Evolutionary conservation across 2,329 filamentous ascomycete species (phyloP).

Genomic region (Alternaria incomplexa): DNA sequence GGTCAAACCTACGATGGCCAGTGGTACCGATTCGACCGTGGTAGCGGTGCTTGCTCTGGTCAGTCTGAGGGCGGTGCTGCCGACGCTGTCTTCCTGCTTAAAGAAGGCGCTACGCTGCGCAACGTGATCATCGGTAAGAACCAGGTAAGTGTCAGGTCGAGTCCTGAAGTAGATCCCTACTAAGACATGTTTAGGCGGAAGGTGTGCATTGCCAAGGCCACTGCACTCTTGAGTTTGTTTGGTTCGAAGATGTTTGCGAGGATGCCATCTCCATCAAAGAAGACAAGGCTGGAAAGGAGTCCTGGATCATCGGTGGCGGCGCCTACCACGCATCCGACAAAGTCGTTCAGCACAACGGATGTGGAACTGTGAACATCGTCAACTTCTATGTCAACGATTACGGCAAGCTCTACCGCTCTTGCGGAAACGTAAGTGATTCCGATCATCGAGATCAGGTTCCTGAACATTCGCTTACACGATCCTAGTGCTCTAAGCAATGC

Average conservation of each 20-base stretch:
- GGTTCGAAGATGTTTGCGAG: conserved; percentile 52
- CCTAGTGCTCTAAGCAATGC: conserved; percentile 50
- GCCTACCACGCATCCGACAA: conserved; percentile 47
- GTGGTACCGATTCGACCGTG: conserved; percentile 36
- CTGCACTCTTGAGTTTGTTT: conserved; percentile 51
- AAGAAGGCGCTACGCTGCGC: conserved; percentile 56
- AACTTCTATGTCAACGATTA: conserved; percentile 44
- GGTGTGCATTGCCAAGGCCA: conserved; percentile 58
- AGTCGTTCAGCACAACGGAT: conserved; percentile 51
- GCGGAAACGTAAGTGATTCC: conserved; percentile 44
- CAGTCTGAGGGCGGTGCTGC: conserved; percentile 25
- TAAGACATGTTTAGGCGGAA: conserved; percentile 43
- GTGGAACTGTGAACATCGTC: conserved; percentile 46
- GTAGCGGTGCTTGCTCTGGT: conserved; percentile 31
- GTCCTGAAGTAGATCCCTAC: not conserved
- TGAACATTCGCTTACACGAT: not conserved
- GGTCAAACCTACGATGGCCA: conserved; percentile 30
- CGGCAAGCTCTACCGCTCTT: conserved; percentile 53
- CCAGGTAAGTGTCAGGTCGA: conserved; percentile 29
- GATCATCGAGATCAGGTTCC: not conserved
- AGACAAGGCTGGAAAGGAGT: conserved; percentile 36
- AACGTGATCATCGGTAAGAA: conserved; percentile 61
- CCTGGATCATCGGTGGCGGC: conserved; percentile 50
- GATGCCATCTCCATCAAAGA: conserved; percentile 44
- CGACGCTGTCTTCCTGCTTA: conserved; percentile 54